Evolutionary conservation across 2,329 filamentous ascomycete genomes (phyloP).

Genomic region (Rachicladosporium sp.): DNA sequence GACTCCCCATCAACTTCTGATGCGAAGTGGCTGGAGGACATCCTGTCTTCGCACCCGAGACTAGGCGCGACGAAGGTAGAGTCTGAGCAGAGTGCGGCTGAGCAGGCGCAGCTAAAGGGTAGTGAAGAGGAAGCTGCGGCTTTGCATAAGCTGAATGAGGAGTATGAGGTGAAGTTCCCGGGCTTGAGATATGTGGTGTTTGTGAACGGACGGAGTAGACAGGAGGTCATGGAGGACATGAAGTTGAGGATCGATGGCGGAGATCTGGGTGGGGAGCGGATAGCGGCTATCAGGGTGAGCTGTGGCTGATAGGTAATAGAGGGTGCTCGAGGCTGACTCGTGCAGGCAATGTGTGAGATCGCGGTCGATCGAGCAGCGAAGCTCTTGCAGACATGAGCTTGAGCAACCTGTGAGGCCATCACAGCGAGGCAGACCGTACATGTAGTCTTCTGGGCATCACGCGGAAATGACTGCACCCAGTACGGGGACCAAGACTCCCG

Average conservation of each 20-base stretch:
- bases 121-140: conserved; percentile 41
- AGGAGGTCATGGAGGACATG: conserved; percentile 75
- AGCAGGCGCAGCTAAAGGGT: conserved; percentile 63
- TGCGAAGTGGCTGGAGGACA: conserved; percentile 50
- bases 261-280: conserved; percentile 54
- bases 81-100: conserved; percentile 66
- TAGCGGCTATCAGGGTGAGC: conserved; percentile 61
- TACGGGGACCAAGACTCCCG: too few relatives aligned
- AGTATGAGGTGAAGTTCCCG: conserved; percentile 72
- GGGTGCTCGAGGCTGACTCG: conserved; percentile 9
- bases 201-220: conserved; percentile 67
- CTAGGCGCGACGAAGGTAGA: conserved; percentile 71
- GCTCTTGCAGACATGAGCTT: conserved; percentile 22
- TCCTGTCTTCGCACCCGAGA: conserved; percentile 71
- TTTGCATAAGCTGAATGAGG: conserved; percentile 53
- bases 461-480: too few relatives aligned
- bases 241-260: conserved; percentile 55
- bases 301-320: background rate
- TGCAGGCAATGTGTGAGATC: conserved; percentile 81
- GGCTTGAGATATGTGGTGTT: conserved; percentile 84
- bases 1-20: conserved; percentile 39
- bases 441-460: too few relatives aligned
- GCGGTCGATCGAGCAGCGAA: conserved; percentile 67
- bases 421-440: too few relatives aligned
- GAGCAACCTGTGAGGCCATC: too few relatives aligned